Base-by-base conservation (phyloP, 2,329 filamentous ascomycete species). In the Paecilomyces fulvus region DNA sequence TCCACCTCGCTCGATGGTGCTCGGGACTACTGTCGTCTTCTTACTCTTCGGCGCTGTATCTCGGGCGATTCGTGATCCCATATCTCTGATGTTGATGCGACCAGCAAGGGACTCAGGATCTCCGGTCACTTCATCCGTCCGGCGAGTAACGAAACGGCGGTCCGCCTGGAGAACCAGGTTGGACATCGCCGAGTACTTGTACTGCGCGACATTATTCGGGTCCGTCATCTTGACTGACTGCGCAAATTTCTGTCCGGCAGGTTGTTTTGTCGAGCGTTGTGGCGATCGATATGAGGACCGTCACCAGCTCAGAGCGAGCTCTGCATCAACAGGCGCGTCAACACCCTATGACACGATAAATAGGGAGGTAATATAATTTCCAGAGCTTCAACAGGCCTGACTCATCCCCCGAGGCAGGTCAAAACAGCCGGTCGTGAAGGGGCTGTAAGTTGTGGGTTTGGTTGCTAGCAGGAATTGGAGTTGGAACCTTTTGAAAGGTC, bases 151-250 rank as follows among this genome's bases (percentile, higher is more conserved):
- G 73, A 99, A 97, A 67, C 94, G 88, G 78, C 92, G 88, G 80
- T 99, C 94, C 79, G 91, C 92, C 89, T 99, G 94, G 84, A 99
- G 90, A 72, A 99, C 94, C 90, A 99, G 88, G 85, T 99, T 99
- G 79, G 94, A 99, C 94, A 99, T 97, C 75, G 90, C 91, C 85
- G 91, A 91, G 84, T 96, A 96, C 77, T 96, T 96, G 83, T 95
- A 96, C 77, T 96, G 92, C 75, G 90, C 92, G 69, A 95, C 89
- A 87, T 94, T 78, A 68, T 82, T 80, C 62, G 79, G 76, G 67
- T 81, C 88, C 74, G 88, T 82, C 89, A 92, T 92, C 55, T 73
- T 79, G 70, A 55, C 43, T 33, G 46, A 60, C 55, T 54, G 30
- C 25, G 14, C 30, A 23, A 12, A 31, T 30, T 20, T 28, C 50